These are phyloP conservation scores for Phialocephala sp. DNA, from an alignment of 2,329 filamentous ascomycete genomes.

Conservation along the genomic window DNA sequence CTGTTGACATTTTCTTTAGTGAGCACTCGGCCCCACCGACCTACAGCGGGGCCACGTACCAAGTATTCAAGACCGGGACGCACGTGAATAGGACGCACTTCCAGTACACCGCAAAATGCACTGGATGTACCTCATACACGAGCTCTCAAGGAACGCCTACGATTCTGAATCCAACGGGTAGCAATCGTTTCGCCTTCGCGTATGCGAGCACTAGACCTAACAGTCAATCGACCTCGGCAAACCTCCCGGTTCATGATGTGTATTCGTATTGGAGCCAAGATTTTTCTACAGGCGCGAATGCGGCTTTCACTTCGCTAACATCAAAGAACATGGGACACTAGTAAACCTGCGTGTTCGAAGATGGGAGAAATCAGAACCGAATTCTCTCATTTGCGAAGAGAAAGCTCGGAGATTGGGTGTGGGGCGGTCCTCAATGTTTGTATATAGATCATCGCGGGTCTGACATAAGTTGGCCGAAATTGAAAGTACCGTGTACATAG, in stretches of 20 bases:
- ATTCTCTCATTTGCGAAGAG: neutral
- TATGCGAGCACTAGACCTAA: slow-evolving; percentile 15
- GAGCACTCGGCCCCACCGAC: slow-evolving; percentile 15
- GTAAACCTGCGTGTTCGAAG: neutral
- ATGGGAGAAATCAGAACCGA: neutral
- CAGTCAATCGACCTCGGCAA: slow-evolving; percentile 10
- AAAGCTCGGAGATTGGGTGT: no score
- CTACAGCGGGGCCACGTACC: slow-evolving; percentile 22
- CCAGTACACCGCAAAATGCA: slow-evolving; percentile 29
- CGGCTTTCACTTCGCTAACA: slow-evolving; percentile 20
- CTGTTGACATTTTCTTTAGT: slow-evolving; percentile 1
- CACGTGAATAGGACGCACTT: slow-evolving; percentile 27
- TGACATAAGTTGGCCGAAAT: neutral
- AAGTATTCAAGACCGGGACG: slow-evolving; percentile 25
- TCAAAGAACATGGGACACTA: slow-evolving; percentile 12
- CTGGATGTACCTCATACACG: slow-evolving; percentile 26
- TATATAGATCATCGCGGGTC: neutral
- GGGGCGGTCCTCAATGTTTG: neutral
- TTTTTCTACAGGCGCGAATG: slow-evolving; percentile 21
- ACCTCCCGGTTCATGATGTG: slow-evolving; percentile 25
- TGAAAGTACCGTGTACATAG: neutral
- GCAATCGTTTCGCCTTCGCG: slow-evolving; percentile 24
- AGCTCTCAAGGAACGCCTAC: neutral
- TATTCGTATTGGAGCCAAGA: slow-evolving; percentile 21
- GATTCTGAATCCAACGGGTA: slow-evolving; percentile 17